phyloP scores from a whole-genome alignment of 208 protist genomes.

The Porcisia deanei region DNA sequence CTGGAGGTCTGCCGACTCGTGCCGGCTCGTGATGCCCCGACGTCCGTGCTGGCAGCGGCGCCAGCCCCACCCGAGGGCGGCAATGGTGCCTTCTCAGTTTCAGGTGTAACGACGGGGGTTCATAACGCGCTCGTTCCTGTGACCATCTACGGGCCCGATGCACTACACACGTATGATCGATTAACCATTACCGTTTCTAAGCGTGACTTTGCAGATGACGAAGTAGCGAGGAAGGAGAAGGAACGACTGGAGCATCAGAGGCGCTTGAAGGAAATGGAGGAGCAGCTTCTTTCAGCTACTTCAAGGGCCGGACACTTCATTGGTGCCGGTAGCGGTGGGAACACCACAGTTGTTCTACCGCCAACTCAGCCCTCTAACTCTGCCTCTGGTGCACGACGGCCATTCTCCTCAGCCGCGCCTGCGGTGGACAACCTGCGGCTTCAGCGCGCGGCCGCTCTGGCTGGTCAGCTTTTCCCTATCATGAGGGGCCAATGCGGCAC shows the following conservation, averaged over 20 bases:
- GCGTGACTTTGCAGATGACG: constrained; percentile 63
- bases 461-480: constrained; percentile 64
- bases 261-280: constrained; percentile 47
- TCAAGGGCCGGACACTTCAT: not conserved
- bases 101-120: not conserved
- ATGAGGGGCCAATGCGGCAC: constrained; percentile 27
- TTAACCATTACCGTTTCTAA: constrained; percentile 63
- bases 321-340: not conserved
- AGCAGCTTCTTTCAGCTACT: constrained; percentile 28
- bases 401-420: not conserved
- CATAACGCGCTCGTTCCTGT: constrained; percentile 8
- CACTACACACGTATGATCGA: constrained; percentile 70
- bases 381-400: constrained; percentile 1
- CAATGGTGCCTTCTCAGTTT: not conserved
- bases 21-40: constrained; percentile 12
- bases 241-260: constrained; percentile 38
- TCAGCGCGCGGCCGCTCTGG: constrained; percentile 50
- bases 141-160: constrained; percentile 19
- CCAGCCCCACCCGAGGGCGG: not conserved
- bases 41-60: not conserved
- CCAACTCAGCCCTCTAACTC: not conserved
- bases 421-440: constrained; percentile 40
- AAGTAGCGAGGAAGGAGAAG: constrained; percentile 26
- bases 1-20: constrained; percentile 42
- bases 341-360: not conserved